These are phyloP conservation scores for Pezicula rhizophila DNA, from an alignment of 2,329 filamentous ascomycete species.

Conservation along the genomic window DNA sequence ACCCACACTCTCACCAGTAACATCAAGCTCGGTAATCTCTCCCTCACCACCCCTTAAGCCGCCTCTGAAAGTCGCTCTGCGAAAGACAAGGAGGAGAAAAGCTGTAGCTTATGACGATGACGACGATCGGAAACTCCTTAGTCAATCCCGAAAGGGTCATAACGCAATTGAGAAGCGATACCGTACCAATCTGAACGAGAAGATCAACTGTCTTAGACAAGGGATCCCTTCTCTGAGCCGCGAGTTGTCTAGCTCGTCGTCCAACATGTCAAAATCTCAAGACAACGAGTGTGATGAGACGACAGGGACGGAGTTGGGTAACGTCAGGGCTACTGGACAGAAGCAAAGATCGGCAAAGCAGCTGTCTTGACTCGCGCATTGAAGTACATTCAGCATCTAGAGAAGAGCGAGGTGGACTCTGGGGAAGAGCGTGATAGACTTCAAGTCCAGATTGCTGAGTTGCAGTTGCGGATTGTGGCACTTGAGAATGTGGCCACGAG, in stretches of 20 bases:
- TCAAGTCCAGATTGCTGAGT: constrained; percentile 7
- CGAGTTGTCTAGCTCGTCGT: not conserved
- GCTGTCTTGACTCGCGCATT: constrained; percentile 15
- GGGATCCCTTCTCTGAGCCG: constrained; percentile 7
- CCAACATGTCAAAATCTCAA: not conserved
- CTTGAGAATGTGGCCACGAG: constrained; percentile 14
- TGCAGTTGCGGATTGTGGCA: constrained; percentile 10
- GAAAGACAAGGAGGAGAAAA: constrained; percentile 12
- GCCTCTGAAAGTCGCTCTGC: constrained; percentile 2
- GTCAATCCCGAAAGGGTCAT: constrained; percentile 11
- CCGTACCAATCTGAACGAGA: constrained; percentile 18
- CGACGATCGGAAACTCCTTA: not conserved
- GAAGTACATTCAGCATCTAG: constrained; percentile 18
- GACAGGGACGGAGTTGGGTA: not conserved
- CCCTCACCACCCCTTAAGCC: not conserved
- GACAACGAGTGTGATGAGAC: constrained; percentile 5
- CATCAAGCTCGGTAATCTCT: constrained; percentile 4
- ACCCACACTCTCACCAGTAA: not conserved
- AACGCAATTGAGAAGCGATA: constrained; percentile 13
- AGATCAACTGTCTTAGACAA: constrained; percentile 11
- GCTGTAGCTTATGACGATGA: constrained; percentile 2
- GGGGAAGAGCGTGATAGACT: constrained; percentile 11
- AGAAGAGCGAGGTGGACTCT: constrained; percentile 13
- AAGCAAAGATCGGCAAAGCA: constrained; percentile 15
- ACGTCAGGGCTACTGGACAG: constrained; percentile 4